Percentiles rank a stretch among this genome's conserved stretches.
Evolutionary conservation across 371 early-diverging fungal species (phyloP).

Genomic region (Entomophthora muscae): DNA sequence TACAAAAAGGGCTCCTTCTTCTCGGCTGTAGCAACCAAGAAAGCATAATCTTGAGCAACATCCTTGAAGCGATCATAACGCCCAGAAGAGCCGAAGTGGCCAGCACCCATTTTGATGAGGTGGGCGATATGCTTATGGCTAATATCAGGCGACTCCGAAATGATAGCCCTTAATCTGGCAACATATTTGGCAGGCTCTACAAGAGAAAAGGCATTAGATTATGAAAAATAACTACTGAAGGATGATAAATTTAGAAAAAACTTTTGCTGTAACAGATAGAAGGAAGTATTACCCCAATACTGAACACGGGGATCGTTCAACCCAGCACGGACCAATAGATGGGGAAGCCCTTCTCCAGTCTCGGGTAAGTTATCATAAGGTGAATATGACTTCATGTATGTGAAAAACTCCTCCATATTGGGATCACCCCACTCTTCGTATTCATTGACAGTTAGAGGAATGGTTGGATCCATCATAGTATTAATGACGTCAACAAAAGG

Average conservation of each 20-base stretch:
- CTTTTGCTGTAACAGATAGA: neutral
- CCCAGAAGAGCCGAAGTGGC: constrained; percentile 9
- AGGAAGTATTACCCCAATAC: constrained; percentile 15
- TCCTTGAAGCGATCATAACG: constrained; percentile 9
- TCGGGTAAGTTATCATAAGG: constrained; percentile 18
- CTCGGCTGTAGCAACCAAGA: neutral
- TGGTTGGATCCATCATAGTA: constrained; percentile 30
- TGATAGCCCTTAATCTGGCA: constrained; percentile 22
- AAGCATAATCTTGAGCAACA: constrained; percentile 7
- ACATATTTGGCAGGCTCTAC: constrained; percentile 40
- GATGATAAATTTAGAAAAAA: neutral
- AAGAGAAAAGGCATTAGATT: constrained; percentile 11
- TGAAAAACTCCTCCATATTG: constrained; percentile 18
- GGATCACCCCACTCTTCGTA: constrained; percentile 35
- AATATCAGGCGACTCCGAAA: neutral
- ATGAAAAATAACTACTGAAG: neutral
- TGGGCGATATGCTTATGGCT: neutral
- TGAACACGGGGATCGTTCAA: constrained; percentile 42
- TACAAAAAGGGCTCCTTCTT: neutral
- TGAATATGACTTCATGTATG: constrained; percentile 25
- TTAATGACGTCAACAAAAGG: constrained; percentile 32
- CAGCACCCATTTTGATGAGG: constrained; percentile 8
- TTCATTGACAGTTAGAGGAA: constrained; percentile 31
- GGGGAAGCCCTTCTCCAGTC: constrained; percentile 19
- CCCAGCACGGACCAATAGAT: constrained; percentile 35